phyloP scores from a whole-genome alignment of 805 yeast species.

The Ogataea trehalophila region DNA sequence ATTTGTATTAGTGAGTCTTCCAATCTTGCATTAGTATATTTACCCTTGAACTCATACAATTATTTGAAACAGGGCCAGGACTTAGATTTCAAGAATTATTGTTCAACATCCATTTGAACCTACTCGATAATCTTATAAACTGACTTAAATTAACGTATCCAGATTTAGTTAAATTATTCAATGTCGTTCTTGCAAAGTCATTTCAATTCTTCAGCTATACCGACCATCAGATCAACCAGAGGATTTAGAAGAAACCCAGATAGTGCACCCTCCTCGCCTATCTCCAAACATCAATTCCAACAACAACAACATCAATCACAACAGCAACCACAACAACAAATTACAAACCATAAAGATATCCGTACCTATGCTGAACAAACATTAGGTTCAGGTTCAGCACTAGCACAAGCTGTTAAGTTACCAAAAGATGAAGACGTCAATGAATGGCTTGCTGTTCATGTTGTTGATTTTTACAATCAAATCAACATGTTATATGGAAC shows the following conservation, averaged over 20 bases:
- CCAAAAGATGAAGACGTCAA: constrained; percentile 89
- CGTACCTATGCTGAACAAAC: constrained; percentile 92
- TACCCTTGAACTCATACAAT: background rate
- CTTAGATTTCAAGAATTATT: background rate
- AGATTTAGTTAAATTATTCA: background rate
- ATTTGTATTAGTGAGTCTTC: too few species aligned
- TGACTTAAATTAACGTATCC: too few species aligned
- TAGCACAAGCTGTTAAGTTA: constrained; percentile 87
- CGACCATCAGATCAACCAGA: constrained; percentile 32
- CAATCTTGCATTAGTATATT: too few species aligned
- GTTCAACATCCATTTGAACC: too few species aligned
- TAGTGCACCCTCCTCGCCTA: constrained; percentile 22
- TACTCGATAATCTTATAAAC: too few species aligned
- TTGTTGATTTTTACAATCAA: constrained; percentile 95
- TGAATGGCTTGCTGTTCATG: constrained; percentile 97
- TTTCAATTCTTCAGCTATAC: constrained; percentile 28
- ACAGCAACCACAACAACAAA: constrained; percentile 16
- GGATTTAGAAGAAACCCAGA: constrained; percentile 29
- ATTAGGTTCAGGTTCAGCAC: constrained; percentile 84
- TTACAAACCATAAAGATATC: constrained; percentile 57
- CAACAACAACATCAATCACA: constrained; percentile 9
- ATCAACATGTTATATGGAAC: constrained; percentile 95
- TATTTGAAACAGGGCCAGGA: too few species aligned
- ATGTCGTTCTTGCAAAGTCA: constrained; percentile 29
- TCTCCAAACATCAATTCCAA: constrained; percentile 13